Evolutionary conservation across 257 asterid species (phyloP).

Genomic region (Salvia miltiorrhiza): DNA sequence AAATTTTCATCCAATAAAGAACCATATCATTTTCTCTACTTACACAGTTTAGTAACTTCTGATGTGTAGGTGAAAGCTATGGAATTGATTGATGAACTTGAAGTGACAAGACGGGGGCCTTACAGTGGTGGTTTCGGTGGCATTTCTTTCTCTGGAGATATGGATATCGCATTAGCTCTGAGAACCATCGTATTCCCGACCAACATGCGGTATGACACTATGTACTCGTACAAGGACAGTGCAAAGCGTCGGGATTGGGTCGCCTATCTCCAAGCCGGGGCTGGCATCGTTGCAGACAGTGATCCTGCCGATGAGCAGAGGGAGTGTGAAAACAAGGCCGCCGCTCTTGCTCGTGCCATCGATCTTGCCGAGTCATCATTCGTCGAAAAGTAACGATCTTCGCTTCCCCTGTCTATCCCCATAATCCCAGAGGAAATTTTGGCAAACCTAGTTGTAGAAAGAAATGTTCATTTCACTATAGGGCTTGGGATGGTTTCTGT

Average conservation of each 20-base stretch:
- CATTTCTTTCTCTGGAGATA: slow-evolving; percentile 82
- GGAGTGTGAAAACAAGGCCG: slow-evolving; percentile 95
- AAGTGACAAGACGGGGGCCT: slow-evolving; percentile 87
- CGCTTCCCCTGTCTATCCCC: neutral
- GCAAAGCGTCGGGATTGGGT: slow-evolving; percentile 73
- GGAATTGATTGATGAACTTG: slow-evolving; percentile 89
- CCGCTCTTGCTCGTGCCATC: slow-evolving; percentile 94
- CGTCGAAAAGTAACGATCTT: slow-evolving; percentile 42
- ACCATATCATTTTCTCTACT: neutral
- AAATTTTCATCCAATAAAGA: neutral
- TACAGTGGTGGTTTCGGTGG: slow-evolving; percentile 99
- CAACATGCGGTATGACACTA: slow-evolving; percentile 56
- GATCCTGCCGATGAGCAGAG: slow-evolving; percentile 87
- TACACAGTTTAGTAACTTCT: neutral
- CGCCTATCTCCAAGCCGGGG: slow-evolving; percentile 94
- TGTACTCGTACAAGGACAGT: slow-evolving; percentile 70
- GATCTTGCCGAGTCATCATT: slow-evolving; percentile 99
- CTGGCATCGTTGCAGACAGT: slow-evolving; percentile 95
- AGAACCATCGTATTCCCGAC: slow-evolving; percentile 94
- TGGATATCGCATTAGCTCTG: slow-evolving; percentile 91
- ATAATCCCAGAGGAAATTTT: neutral
- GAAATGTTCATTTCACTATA: neutral
- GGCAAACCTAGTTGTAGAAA: neutral
- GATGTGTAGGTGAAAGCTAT: slow-evolving; percentile 86
- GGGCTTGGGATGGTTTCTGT: neutral